Evolutionary conservation across 108 stramenopile genomes (phyloP).

Genomic region (Skeletonema potamos): DNA sequence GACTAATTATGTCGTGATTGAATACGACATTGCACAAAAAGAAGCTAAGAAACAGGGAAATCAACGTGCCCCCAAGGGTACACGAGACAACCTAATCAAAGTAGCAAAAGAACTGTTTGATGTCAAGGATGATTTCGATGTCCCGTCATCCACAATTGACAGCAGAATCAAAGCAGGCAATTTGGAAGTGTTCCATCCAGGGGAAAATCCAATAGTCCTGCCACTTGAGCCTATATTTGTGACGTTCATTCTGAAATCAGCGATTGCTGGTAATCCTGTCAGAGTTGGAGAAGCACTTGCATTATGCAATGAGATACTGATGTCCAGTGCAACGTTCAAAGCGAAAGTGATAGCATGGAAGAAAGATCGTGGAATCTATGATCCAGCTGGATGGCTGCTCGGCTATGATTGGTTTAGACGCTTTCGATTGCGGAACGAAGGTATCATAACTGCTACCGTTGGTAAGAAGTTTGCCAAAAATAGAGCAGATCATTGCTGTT

Average conservation of each 20-base stretch:
- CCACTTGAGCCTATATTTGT: background rate
- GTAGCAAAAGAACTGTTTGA: background rate
- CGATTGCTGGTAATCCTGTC: background rate
- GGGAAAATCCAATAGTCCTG: background rate
- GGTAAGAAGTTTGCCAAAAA: background rate
- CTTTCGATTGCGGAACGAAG: background rate
- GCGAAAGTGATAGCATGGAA: constrained; percentile 2
- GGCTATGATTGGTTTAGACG: background rate
- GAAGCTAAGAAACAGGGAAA: no score
- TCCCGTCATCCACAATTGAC: background rate
- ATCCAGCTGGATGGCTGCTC: background rate
- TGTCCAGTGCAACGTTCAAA: background rate
- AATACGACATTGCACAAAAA: no score
- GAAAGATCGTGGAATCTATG: background rate
- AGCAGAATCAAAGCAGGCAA: background rate
- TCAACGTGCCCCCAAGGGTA: background rate
- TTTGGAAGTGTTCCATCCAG: constrained; percentile 1
- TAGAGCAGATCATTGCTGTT: background rate
- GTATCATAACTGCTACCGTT: background rate
- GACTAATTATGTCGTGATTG: no score
- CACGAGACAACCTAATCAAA: background rate
- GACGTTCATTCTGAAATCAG: background rate
- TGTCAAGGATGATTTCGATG: background rate
- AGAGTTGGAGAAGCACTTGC: background rate
- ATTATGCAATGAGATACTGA: background rate